These are phyloP conservation scores for Agaricus sinodeliciosus DNA, from an alignment of 768 basidiomycete genomes.

Conservation along the genomic window DNA sequence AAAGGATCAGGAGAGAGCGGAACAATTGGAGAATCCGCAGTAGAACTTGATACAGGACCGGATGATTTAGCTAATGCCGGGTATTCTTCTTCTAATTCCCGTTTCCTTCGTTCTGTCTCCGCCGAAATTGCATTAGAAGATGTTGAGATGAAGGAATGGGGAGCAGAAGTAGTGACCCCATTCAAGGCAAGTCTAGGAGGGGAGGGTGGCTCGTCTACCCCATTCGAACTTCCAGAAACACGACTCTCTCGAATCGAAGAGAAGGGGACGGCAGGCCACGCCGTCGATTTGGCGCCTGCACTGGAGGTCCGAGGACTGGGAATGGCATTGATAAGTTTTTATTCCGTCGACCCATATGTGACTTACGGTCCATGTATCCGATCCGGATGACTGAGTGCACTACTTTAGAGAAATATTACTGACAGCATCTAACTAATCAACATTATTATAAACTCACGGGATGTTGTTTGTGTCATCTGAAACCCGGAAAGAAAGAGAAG, in stretches of 20 bases:
- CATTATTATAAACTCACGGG: not conserved
- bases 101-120: slow-evolving; percentile 43
- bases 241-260: slow-evolving; percentile 21
- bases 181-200: slow-evolving; percentile 63
- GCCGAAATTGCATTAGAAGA: slow-evolving; percentile 26
- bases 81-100: slow-evolving; percentile 45
- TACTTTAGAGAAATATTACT: not conserved
- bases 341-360: not conserved
- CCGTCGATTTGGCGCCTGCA: slow-evolving; percentile 8
- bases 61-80: slow-evolving; percentile 34
- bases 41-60: slow-evolving; percentile 16
- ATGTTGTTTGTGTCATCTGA: not conserved
- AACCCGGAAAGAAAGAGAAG: slow-evolving; percentile 1
- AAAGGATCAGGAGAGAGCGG: slow-evolving; percentile 85
- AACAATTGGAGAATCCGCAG: slow-evolving; percentile 53
- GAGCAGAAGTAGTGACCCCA: slow-evolving; percentile 58
- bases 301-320: slow-evolving; percentile 10
- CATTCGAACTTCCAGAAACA: slow-evolving; percentile 17
- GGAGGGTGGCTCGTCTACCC: slow-evolving; percentile 32
- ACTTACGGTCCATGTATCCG: slow-evolving; percentile 12
- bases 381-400: not conserved
- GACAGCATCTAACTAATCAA: not conserved
- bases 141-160: slow-evolving; percentile 34
- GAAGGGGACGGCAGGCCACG: slow-evolving; percentile 39
- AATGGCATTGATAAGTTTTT: not conserved